Conservation (phyloP, 768 basidiomycete species). For the Lactarius quietus region DNA sequence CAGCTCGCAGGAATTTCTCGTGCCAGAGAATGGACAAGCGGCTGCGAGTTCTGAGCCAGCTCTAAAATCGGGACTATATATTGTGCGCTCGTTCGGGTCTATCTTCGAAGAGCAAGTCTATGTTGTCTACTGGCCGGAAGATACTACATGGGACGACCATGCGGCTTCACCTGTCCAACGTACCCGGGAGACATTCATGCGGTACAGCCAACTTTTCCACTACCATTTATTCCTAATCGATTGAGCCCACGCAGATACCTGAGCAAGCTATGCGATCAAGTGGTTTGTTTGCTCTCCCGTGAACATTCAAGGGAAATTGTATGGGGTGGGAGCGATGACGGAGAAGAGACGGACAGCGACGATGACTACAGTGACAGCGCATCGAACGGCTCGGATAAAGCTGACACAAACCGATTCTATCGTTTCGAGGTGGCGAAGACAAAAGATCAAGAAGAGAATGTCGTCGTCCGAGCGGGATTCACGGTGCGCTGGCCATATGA, state of each 20-base stretch:
- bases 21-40: slow-evolving; percentile 12
- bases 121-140: no score
- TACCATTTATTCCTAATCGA: no score
- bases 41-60: slow-evolving; percentile 25
- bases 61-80: background rate
- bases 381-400: slow-evolving; percentile 38
- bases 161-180: no score
- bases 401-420: slow-evolving; percentile 42
- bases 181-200: no score
- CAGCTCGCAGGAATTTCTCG: slow-evolving; percentile 28
- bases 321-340: no score
- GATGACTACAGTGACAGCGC: slow-evolving; percentile 23
- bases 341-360: slow-evolving; percentile 26
- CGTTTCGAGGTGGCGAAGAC: slow-evolving; percentile 37
- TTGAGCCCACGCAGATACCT: slow-evolving; percentile 7
- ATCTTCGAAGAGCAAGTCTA: no score
- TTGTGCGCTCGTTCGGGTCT: no score
- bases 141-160: no score
- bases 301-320: slow-evolving; percentile 45
- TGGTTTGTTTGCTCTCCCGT: slow-evolving; percentile 47
- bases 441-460: slow-evolving; percentile 54
- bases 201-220: no score
- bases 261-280: slow-evolving; percentile 43
- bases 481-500: slow-evolving; percentile 33
- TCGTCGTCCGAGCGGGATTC: slow-evolving; percentile 44